A percentile compares a stretch with the other conserved stretches of the same genome.
phyloP scores from a whole-genome alignment of 495 filamentous ascomycete species.

The Jackrogersella minutella region DNA sequence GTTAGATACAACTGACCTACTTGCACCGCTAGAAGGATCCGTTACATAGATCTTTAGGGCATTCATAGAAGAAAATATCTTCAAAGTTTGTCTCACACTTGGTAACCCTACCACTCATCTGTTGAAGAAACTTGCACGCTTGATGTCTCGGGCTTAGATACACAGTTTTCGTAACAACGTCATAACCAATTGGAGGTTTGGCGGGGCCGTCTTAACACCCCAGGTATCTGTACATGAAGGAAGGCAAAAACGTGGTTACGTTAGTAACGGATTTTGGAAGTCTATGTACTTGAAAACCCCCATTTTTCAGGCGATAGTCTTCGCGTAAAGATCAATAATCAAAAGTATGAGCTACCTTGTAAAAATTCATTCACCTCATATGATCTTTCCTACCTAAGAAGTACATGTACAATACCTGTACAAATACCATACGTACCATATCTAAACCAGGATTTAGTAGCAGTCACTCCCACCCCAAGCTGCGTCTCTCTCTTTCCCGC shows the following conservation, averaged over 20 bases:
- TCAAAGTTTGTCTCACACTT: conserved; percentile 23
- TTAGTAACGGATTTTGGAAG: conserved; percentile 5
- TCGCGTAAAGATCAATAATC: neutral
- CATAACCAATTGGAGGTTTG: conserved; percentile 27
- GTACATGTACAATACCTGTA: too few relatives aligned
- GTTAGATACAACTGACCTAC: neutral
- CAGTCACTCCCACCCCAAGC: neutral
- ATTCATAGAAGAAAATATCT: neutral
- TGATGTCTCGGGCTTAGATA: conserved; percentile 9
- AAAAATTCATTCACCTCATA: neutral
- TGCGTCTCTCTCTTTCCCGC: conserved; percentile 8
- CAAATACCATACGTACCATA: too few relatives aligned
- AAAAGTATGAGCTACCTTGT: conserved; percentile 9
- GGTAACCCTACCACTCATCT: neutral
- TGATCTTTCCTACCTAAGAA: too few relatives aligned
- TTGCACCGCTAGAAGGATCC: too few relatives aligned
- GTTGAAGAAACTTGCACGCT: neutral
- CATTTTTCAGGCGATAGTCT: too few relatives aligned
- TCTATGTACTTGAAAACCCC: too few relatives aligned
- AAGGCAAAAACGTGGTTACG: conserved; percentile 10
- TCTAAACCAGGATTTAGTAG: neutral
- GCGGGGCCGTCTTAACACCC: conserved; percentile 5
- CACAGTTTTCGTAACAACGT: conserved; percentile 22
- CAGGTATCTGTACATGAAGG: neutral
- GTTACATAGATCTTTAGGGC: too few relatives aligned